Conservation (phyloP, 345 rosid species). For the Garcia nutans region DNA sequence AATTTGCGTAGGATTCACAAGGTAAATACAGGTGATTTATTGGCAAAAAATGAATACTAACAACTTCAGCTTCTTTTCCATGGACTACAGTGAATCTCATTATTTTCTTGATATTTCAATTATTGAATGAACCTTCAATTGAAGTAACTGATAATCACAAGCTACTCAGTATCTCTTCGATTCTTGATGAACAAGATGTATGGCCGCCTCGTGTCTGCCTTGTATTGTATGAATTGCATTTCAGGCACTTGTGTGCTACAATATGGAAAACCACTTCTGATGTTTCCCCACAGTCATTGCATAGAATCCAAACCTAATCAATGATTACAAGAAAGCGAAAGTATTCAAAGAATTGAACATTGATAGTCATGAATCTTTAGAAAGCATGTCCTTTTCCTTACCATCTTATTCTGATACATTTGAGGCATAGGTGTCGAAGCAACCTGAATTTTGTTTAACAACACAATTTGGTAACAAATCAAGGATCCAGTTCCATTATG, state of each 20-base stretch:
- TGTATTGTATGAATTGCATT: conserved; percentile 60
- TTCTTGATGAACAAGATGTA: conserved; percentile 18
- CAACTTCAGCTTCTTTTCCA: neutral
- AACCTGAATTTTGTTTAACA: conserved; percentile 34
- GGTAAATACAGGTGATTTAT: neutral
- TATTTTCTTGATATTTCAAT: neutral
- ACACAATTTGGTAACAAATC: neutral
- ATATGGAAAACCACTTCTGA: conserved; percentile 44
- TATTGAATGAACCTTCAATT: neutral
- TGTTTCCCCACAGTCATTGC: conserved; percentile 60
- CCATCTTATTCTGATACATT: conserved; percentile 45
- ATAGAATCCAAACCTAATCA: conserved; percentile 61
- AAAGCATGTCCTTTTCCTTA: conserved; percentile 8
- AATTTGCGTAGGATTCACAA: too few relatives aligned
- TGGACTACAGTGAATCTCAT: neutral
- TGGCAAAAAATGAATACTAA: neutral
- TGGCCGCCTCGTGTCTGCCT: conserved; percentile 39
- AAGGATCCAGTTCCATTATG: neutral
- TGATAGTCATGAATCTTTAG: neutral
- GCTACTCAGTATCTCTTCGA: conserved; percentile 10
- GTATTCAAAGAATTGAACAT: neutral
- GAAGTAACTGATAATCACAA: neutral
- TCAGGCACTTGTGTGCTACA: conserved; percentile 47
- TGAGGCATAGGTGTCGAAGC: conserved; percentile 55
- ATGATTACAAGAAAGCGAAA: neutral